Conservation (phyloP, 1,284 basidiomycete species). For the Trametes versicolor region DNA sequence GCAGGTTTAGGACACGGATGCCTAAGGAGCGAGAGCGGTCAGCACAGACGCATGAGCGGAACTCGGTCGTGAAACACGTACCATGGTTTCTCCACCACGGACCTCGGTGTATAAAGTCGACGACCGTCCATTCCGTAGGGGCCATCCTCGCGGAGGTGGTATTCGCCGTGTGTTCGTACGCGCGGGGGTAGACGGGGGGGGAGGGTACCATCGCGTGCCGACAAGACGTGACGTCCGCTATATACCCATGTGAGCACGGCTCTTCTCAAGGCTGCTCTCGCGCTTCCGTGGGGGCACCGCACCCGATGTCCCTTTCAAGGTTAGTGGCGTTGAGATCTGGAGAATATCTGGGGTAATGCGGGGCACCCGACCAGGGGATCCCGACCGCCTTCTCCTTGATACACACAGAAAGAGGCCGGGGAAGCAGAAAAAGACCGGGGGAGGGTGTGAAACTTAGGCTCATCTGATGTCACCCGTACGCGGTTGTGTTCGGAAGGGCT, state of each 20-base stretch:
- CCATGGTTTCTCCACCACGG: conserved; percentile 71
- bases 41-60: background rate
- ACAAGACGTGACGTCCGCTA: conserved; percentile 17
- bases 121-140: conserved; percentile 61
- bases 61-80: conserved; percentile 40
- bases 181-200: conserved; percentile 18
- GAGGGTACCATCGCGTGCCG: conserved; percentile 27
- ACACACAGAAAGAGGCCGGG: conserved; percentile 3
- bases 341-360: conserved; percentile 42
- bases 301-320: conserved; percentile 21
- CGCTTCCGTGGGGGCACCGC: conserved; percentile 8
- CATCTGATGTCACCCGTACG: conserved; percentile 24
- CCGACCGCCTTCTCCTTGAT: conserved; percentile 12
- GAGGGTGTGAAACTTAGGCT: conserved; percentile 5
- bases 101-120: conserved; percentile 66
- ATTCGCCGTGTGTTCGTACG: conserved; percentile 12
- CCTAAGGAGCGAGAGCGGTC: conserved; percentile 49
- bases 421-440: conserved; percentile 31
- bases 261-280: conserved; percentile 4
- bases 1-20: conserved; percentile 67
- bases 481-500: background rate
- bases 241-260: conserved; percentile 25
- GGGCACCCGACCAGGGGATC: conserved; percentile 33
- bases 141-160: conserved; percentile 33
- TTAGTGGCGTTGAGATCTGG: conserved; percentile 29